Evolutionary conservation across 2,329 filamentous ascomycete genomes (phyloP).

Genomic region (Cladosporium oxysporum): DNA sequence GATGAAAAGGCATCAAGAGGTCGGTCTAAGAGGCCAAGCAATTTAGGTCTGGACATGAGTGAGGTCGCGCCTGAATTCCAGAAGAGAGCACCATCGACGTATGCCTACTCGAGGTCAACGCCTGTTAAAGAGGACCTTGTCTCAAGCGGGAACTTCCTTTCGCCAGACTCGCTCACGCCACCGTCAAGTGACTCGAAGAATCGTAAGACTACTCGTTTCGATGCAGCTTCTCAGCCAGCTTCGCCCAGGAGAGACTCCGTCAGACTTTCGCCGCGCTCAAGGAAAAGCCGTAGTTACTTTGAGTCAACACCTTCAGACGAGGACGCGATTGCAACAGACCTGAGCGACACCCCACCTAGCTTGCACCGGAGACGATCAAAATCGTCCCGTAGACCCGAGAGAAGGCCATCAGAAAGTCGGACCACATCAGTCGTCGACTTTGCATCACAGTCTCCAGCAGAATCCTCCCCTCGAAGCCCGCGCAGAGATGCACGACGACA

Average conservation of each 20-base stretch:
- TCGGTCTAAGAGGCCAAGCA: conserved; percentile 30
- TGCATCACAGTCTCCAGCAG: conserved; percentile 23
- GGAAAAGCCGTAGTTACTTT: conserved; percentile 32
- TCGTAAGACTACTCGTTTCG: conserved; percentile 14
- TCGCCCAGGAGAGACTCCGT: conserved; percentile 31
- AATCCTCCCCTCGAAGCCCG: conserved; percentile 26
- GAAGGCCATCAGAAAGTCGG: conserved; percentile 20
- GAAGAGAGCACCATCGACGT: conserved; percentile 47
- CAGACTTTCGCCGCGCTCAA: conserved; percentile 26
- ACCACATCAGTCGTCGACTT: conserved; percentile 30
- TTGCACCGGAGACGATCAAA: background rate
- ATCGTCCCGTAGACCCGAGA: conserved; percentile 12
- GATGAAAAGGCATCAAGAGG: conserved; percentile 37
- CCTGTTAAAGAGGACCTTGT: conserved; percentile 36
- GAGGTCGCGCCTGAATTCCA: conserved; percentile 43
- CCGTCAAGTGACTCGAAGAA: conserved; percentile 27
- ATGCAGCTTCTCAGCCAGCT: conserved; percentile 23
- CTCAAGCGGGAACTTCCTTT: conserved; percentile 47
- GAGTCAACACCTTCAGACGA: conserved; percentile 24
- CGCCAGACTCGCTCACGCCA: conserved; percentile 51
- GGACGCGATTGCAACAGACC: conserved; percentile 30
- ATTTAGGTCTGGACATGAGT: conserved; percentile 38
- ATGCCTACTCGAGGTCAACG: conserved; percentile 45
- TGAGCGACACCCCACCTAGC: conserved; percentile 12
- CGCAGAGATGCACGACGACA: conserved; percentile 31